Conservation (phyloP, 352 stramenopile species). For the Phytophthora citrophthora region DNA sequence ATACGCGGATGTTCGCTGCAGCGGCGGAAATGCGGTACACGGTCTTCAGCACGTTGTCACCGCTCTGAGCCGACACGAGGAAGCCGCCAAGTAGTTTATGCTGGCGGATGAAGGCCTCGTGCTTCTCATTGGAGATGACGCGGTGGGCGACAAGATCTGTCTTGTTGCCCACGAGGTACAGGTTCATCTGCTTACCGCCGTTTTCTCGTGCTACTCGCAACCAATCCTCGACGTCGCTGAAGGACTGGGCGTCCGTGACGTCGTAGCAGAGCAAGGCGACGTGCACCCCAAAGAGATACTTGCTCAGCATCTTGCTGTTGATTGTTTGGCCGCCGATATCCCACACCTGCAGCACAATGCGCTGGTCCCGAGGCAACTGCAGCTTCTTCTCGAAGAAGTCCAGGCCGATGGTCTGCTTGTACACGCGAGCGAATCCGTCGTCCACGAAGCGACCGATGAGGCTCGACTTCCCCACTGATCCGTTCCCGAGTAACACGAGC, state of each 20-base stretch:
- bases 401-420: slow-evolving; percentile 89
- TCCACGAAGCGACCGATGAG: slow-evolving; percentile 86
- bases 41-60: slow-evolving; percentile 82
- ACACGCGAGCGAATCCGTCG: slow-evolving; percentile 80
- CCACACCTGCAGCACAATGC: slow-evolving; percentile 85
- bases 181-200: slow-evolving; percentile 40
- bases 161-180: slow-evolving; percentile 90
- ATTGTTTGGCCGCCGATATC: slow-evolving; percentile 92
- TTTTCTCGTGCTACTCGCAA: slow-evolving; percentile 54
- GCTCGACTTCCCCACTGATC: slow-evolving; percentile 86
- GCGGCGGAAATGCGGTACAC: slow-evolving; percentile 80
- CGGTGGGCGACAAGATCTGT: slow-evolving; percentile 83
- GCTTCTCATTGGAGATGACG: slow-evolving; percentile 69
- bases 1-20: slow-evolving; percentile 74
- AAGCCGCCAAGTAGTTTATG: slow-evolving; percentile 76
- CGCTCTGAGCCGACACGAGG: slow-evolving; percentile 82
- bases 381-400: slow-evolving; percentile 92
- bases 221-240: slow-evolving; percentile 86
- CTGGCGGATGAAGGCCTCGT: slow-evolving; percentile 76
- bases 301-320: slow-evolving; percentile 87
- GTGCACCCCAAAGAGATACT: slow-evolving; percentile 84
- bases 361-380: slow-evolving; percentile 71
- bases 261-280: slow-evolving; percentile 89
- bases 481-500: slow-evolving; percentile 86
- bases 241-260: slow-evolving; percentile 85